Conservation (phyloP, 1,284 basidiomycete genomes). For the Filobasidium uniguttulatum region DNA sequence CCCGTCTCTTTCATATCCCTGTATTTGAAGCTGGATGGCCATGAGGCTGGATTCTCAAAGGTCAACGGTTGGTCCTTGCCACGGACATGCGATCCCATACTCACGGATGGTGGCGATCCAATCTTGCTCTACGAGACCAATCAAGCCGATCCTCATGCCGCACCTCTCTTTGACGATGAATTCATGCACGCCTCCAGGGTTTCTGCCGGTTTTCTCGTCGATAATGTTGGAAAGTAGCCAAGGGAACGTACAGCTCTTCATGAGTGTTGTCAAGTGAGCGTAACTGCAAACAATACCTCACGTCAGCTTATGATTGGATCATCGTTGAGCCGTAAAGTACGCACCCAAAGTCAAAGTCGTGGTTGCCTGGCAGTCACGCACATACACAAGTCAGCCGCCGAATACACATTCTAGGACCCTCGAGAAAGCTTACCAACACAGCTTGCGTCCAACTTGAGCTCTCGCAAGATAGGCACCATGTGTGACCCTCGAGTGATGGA, state of each 20-base stretch:
- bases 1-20: constrained; percentile 54
- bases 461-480: constrained; percentile 77
- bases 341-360: constrained; percentile 62
- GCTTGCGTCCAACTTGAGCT: constrained; percentile 30
- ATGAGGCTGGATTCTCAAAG: constrained; percentile 42
- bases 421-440: constrained; percentile 33
- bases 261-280: constrained; percentile 61
- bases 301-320: neutral
- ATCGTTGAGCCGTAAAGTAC: constrained; percentile 19
- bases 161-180: constrained; percentile 52
- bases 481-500: constrained; percentile 79
- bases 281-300: constrained; percentile 40
- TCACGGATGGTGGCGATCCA: constrained; percentile 66
- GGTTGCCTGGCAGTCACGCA: constrained; percentile 42
- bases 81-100: neutral
- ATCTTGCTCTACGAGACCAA: constrained; percentile 71
- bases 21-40: constrained; percentile 60
- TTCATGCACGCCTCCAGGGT: constrained; percentile 47
- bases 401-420: constrained; percentile 17
- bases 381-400: constrained; percentile 1
- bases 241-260: constrained; percentile 54
- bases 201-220: constrained; percentile 47
- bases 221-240: constrained; percentile 63
- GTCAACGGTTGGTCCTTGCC: neutral
- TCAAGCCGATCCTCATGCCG: constrained; percentile 58